Evolutionary conservation across 805 yeast genomes (phyloP), one percentile per base, ranked within the genome.

Genomic region (Ogataea degrootiae): DNA sequence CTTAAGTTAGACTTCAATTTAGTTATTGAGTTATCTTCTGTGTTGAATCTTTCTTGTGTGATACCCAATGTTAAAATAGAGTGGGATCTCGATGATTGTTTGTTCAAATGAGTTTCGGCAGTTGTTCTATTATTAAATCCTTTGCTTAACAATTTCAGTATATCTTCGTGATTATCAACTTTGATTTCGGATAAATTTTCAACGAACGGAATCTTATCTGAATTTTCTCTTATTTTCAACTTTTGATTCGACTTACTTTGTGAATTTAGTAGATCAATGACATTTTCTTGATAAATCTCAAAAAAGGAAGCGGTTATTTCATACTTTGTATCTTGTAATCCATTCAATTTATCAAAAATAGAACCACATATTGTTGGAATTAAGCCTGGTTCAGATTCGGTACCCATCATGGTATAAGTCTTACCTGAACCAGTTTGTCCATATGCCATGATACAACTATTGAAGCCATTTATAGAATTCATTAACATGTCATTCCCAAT

Each of bases 351-450:
- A 2, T 65, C 61, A 54, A 85, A 76, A 12, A 87, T 66, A 48
- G 77, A 80, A 29, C 66, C 52, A 46, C 88, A 77, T 14, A 83
- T 69, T 44, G 72, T 50, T 0, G 94, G 91, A 37, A 87, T 82
- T 61, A 87, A 69, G 0, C 96, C 96, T 14, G 77, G 77, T 0
- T 74, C 68, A 4, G 55, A 52, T 0, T 63, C 58, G 14, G 71
- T 48, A 0, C 87, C 85, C 67, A 87, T 77, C 92, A 87, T 87
- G 1, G 95, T 86, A 65, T 75, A 82, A 0, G 92, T 81, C 58
- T 87, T 87, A 1, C 96, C 96, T 0, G 92, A 77, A 0, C 86
- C 90, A 0, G 95, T 87, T 64, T 87, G 96, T 7, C 96, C 96
- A 64, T 90, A 89, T 65, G 70, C 53, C 53, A 55, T 51, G 7